Conservation (phyloP, 371 early-diverging fungal genomes). For the Batrachochytrium dendrobatidis region DNA sequence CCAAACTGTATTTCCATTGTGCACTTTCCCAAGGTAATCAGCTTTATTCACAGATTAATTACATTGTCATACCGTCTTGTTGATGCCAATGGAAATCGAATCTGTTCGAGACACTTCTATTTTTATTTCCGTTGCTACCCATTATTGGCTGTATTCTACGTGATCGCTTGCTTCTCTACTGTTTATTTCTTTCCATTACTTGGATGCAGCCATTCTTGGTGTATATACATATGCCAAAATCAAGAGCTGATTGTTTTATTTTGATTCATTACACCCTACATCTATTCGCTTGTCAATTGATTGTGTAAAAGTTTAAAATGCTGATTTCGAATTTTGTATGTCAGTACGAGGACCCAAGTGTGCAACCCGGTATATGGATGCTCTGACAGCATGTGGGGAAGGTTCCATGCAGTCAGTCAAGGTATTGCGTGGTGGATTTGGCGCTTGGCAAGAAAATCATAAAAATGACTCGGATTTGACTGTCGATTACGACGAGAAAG, state of each 20-base stretch:
- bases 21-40: constrained; percentile 50
- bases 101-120: not conserved
- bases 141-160: no score
- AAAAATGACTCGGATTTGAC: constrained; percentile 45
- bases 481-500: constrained; percentile 47
- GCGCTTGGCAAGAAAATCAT: constrained; percentile 53
- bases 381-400: constrained; percentile 18
- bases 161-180: no score
- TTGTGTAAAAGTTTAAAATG: no score
- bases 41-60: not conserved
- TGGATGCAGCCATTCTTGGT: no score
- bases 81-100: not conserved
- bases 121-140: no score
- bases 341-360: constrained; percentile 56
- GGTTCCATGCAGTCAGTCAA: constrained; percentile 36
- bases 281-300: no score
- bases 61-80: not conserved
- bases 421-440: constrained; percentile 59
- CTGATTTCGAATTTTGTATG: no score
- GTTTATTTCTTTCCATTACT: no score
- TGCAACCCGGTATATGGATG: constrained; percentile 61
- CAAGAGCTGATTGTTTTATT: no score
- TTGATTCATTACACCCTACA: no score
- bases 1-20: constrained; percentile 66
- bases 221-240: no score